Base-by-base conservation (phyloP, 2,329 filamentous ascomycete species). In the Knufia petricola region DNA sequence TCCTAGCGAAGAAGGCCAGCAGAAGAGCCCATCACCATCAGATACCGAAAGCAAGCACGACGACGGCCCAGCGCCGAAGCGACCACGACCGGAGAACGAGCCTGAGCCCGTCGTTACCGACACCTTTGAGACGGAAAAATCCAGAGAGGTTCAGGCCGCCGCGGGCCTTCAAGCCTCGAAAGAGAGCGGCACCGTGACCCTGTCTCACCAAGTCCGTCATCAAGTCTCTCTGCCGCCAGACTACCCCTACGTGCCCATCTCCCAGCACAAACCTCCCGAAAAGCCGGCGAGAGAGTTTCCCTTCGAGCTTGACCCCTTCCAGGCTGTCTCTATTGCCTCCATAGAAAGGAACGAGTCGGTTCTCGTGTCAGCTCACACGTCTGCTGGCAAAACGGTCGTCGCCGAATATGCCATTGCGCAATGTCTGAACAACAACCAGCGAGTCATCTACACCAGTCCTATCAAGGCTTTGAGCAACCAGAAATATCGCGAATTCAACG, bases 401-500 rank as follows among this genome's bases (percentile, higher is more conserved):
- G 92, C 92, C 54, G 92, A 98, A 67, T 98, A 98, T 64, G 94
- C 92, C 17, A 94, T 98, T 64, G 92, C 94, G 13, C 92, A 98
- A 62, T 94, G 92, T 66, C 74, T 98, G 65, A 94, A 92, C 75
- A 86, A 88, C 65, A 96, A 96, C 69, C 92, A 98, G 71, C 80
- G 92, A 64, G 90, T 98, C 60, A 98, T 98, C 66, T 98, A 98
- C 70, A 98, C 92, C 7, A 95, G 89, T 76, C 92, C 92, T 1
- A 98, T 98, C 75, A 98, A 98, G 70, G 92, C 92, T 9, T 73
- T 98, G 60, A 96, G 89, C 68, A 98, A 98, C 69, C 92, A 98
- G 64, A 98, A 98, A 65, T 98, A 94, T 66, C 78, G 92, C 72
- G 92, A 98, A 64, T 98, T 98, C 66, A 82, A 85, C 58, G 87